These are phyloP conservation scores for Pseudopyricularia javanii DNA, from an alignment of 2,329 filamentous ascomycete genomes.

Conservation along the genomic window DNA sequence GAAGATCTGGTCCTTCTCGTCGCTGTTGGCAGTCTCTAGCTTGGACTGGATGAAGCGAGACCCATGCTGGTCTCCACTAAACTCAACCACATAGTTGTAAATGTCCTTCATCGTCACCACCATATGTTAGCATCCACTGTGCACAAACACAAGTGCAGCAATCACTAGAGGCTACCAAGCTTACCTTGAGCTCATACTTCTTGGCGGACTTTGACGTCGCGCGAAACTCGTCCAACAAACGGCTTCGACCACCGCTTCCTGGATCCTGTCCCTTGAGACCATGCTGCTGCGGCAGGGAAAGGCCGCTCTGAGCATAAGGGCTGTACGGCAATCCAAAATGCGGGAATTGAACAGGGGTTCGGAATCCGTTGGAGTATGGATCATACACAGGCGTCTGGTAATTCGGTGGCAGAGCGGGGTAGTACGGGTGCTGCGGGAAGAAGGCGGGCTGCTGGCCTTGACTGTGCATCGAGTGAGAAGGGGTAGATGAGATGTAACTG, in stretches of 20 bases:
- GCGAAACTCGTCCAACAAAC: conserved; percentile 69
- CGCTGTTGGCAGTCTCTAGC: conserved; percentile 82
- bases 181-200: conserved; percentile 67
- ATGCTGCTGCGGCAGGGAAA: conserved; percentile 17
- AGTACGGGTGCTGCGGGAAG: neutral
- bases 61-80: conserved; percentile 89
- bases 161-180: conserved; percentile 1
- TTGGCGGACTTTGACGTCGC: conserved; percentile 58
- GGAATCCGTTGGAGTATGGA: conserved; percentile 20
- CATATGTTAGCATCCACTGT: conserved; percentile 3
- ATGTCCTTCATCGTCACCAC: conserved; percentile 49
- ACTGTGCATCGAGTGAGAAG: neutral
- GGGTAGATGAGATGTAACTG: neutral
- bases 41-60: conserved; percentile 94
- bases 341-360: conserved; percentile 18
- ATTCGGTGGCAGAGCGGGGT: conserved; percentile 5
- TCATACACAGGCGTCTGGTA: conserved; percentile 25
- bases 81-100: conserved; percentile 78
- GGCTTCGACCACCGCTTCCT: conserved; percentile 53
- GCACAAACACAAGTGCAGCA: neutral
- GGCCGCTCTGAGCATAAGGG: conserved; percentile 12
- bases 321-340: conserved; percentile 14
- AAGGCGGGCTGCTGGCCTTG: neutral
- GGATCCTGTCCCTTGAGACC: conserved; percentile 42
- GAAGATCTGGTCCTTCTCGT: conserved; percentile 89